Evolutionary conservation across 2,329 filamentous ascomycete genomes (phyloP), one percentile per base, ranked within the genome.

Genomic region (Rugonectria rugulosa): DNA sequence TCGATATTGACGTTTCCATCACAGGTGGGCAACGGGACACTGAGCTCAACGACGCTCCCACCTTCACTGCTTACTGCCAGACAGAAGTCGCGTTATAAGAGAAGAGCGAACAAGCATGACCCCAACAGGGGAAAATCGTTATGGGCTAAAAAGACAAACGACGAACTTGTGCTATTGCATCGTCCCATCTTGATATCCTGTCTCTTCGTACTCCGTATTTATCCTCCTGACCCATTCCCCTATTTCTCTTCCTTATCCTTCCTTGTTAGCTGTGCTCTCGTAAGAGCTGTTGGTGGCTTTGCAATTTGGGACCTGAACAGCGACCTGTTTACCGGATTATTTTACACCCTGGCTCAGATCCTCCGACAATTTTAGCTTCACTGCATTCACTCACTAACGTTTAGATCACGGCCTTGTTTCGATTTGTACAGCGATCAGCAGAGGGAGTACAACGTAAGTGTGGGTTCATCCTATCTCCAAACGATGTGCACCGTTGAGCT

Each of bases 121-220:
- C 42, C 50, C 41, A 34, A 41, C 42, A 41, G 11, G 23, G 36
- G 45, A 31, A 44, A 47, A 43, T 32, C 31, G 34, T 40, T 21
- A 29, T 24, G 38, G 32, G 23, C 44, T 29, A n/a, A 17, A 19
- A 29, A 38, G 42, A 38, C 44, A n/a, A 21, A 31, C 29, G 26
- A 49, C 24, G 40, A 45, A 49, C 26, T 50, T 41, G 52, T 21
- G n/a, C 23, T 37, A 45, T 49, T 45, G 31, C 45, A 44, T 55
- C 52, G 52, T 55, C 52, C 52, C 45, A 55, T 55, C 24, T 45
- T 50, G 40, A 55, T 40, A 48, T 26, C 38, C 36, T 20, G n/a
- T 38, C 29, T 34, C n/a, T 38, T 41, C 8, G 14, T 52, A 24
- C 12, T 17, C 50, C n/a, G n/a, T n/a, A n/a, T n/a, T n/a, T n/a